Percentiles rank a stretch among this genome's conserved stretches.
These are phyloP conservation scores for Oryza nivara DNA, from an alignment of 176 grass and related monocot genomes.

Conservation along the genomic window DNA sequence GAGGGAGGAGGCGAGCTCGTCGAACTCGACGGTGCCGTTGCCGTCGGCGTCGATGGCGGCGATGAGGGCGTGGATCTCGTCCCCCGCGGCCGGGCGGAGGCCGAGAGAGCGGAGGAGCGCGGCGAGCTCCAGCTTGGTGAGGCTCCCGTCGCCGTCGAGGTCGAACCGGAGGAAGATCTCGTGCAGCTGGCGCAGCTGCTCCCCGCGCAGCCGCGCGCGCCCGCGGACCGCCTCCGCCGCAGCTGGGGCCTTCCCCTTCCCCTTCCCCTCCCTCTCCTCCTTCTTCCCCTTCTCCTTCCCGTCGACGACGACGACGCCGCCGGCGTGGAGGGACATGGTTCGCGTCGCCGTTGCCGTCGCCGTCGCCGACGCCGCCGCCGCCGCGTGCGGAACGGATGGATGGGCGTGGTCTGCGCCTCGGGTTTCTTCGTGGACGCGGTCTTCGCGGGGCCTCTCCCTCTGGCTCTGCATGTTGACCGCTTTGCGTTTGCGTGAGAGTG, in stretches of 20 bases:
- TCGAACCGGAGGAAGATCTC: conserved; percentile 65
- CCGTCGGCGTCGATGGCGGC: conserved; percentile 56
- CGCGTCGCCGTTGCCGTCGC: background rate
- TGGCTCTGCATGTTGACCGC: conserved; percentile 16
- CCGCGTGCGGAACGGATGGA: background rate
- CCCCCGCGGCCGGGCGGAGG: conserved; percentile 47
- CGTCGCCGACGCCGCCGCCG: background rate
- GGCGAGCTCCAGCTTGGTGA: conserved; percentile 60
- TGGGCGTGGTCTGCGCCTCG: background rate
- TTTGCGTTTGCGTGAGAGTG: background rate
- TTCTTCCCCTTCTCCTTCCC: no score
- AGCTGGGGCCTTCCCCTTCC: background rate
- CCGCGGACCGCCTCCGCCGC: background rate
- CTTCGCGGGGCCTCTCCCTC: conserved; percentile 15
- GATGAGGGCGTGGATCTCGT: conserved; percentile 64
- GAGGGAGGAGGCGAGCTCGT: conserved; percentile 58
- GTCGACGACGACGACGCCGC: background rate
- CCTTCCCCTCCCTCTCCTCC: background rate
- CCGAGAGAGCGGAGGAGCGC: conserved; percentile 62
- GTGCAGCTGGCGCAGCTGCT: conserved; percentile 60
- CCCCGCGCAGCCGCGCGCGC: conserved; percentile 45
- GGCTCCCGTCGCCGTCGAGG: conserved; percentile 66
- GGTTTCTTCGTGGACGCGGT: conserved; percentile 40
- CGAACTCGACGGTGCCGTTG: conserved; percentile 66
- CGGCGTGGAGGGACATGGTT: conserved; percentile 32